Evolutionary conservation across 257 asterid species (phyloP).

Genomic region (Thymus mandschuricus): DNA sequence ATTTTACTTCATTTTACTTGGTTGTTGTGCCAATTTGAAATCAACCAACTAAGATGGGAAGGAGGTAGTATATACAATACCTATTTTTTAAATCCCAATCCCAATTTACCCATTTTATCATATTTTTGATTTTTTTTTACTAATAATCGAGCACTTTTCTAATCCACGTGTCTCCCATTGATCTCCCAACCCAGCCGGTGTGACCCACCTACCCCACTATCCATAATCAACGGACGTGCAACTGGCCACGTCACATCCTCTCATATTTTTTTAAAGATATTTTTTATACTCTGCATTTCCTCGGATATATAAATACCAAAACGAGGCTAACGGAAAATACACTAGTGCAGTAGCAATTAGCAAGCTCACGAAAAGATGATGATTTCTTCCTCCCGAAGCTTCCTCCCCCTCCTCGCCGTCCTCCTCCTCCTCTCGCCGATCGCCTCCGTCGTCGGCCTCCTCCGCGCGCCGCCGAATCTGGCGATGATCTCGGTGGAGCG

Average conservation of each 20-base stretch:
- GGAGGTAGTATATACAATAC: too few relatives aligned
- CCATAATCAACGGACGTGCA: background rate
- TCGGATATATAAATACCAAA: constrained; percentile 16
- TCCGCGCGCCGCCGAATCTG: constrained; percentile 49
- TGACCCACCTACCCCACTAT: constrained; percentile 22
- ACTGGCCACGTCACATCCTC: constrained; percentile 20
- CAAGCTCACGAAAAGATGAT: constrained; percentile 43
- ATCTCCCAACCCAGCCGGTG: background rate
- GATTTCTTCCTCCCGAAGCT: constrained; percentile 37
- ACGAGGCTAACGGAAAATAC: background rate
- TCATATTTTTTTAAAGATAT: background rate
- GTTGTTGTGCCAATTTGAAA: too few relatives aligned
- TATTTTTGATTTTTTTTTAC: too few relatives aligned
- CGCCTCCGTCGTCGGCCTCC: constrained; percentile 48
- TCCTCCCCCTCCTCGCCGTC: constrained; percentile 33
- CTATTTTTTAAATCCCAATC: too few relatives aligned
- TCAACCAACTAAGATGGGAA: too few relatives aligned
- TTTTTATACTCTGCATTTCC: background rate
- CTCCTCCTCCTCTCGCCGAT: constrained; percentile 38
- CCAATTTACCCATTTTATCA: too few relatives aligned
- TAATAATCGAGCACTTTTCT: background rate
- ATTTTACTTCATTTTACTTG: too few relatives aligned
- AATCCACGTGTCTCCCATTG: background rate
- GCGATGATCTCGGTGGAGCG: constrained; percentile 57
- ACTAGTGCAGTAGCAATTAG: constrained; percentile 16